These are phyloP conservation scores for Persicaria maculosa DNA, from an alignment of 148 eudicot genomes.

Conservation along the genomic window DNA sequence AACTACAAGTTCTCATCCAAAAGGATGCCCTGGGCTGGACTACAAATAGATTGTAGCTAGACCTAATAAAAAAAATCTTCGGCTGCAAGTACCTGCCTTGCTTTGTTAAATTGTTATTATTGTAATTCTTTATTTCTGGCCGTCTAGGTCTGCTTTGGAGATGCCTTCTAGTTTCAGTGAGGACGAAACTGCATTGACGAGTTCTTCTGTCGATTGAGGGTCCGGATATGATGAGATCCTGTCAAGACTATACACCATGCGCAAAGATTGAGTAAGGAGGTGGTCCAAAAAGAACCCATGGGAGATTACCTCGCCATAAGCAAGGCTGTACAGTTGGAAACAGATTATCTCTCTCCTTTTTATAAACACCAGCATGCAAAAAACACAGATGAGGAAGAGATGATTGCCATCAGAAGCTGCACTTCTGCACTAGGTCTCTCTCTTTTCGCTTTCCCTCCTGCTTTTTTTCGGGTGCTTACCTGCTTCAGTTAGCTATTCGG, in stretches of 20 bases:
- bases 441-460: background rate
- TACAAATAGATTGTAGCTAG: no score
- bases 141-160: conserved; percentile 40
- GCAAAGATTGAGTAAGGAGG: background rate
- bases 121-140: background rate
- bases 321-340: conserved; percentile 14
- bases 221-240: background rate
- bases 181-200: conserved; percentile 74
- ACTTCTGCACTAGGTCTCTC: conserved; percentile 1
- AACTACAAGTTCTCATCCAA: no score
- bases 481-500: conserved; percentile 6
- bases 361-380: conserved; percentile 10
- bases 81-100: background rate
- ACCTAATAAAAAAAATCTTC: no score
- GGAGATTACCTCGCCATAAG: background rate
- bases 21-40: no score
- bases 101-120: background rate
- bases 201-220: conserved; percentile 49
- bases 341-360: conserved; percentile 5
- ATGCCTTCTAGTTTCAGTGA: conserved; percentile 75
- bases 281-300: conserved; percentile 7
- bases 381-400: conserved; percentile 6
- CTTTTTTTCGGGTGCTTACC: background rate
- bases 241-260: background rate
- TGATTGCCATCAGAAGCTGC: conserved; percentile 16